Percentiles rank a stretch among this genome's conserved stretches.
These are phyloP conservation scores for Comarum palustre DNA, from an alignment of 306 rosid genomes.

Conservation along the genomic window DNA sequence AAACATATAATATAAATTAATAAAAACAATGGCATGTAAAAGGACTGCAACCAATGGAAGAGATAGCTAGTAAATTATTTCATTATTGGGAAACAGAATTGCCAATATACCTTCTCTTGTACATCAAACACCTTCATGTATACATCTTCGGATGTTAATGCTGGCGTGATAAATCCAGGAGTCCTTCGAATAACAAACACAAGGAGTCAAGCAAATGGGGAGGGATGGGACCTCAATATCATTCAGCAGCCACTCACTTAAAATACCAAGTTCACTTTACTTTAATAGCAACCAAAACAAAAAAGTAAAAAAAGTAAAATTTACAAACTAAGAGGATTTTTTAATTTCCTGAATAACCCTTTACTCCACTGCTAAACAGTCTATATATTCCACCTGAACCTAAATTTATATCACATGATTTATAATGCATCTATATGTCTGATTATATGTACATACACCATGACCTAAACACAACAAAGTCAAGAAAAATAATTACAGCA, in stretches of 20 bases:
- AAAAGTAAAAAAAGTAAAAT: not conserved
- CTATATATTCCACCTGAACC: not conserved
- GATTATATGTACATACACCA: not conserved
- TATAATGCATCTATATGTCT: not conserved
- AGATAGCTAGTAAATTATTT: constrained; percentile 16
- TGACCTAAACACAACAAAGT: constrained; percentile 2
- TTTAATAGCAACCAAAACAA: not conserved
- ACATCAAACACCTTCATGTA: constrained; percentile 50
- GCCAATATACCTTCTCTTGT: constrained; percentile 67
- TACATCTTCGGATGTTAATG: constrained; percentile 82
- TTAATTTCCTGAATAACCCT: not conserved
- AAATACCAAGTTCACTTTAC: not conserved
- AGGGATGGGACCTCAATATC: not conserved
- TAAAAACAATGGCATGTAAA: not conserved
- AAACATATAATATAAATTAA: not conserved
- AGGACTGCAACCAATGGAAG: constrained; percentile 13
- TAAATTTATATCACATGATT: not conserved
- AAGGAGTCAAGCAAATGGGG: constrained; percentile 7
- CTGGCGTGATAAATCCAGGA: constrained; percentile 61
- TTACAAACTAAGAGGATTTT: not conserved
- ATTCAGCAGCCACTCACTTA: not conserved
- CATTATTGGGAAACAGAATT: constrained; percentile 12
- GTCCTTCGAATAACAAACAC: constrained; percentile 41
- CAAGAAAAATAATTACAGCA: not conserved
- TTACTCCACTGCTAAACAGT: not conserved